These are phyloP conservation scores for Pythium sukuiense DNA, from an alignment of 352 stramenopile species.

Conservation along the genomic window DNA sequence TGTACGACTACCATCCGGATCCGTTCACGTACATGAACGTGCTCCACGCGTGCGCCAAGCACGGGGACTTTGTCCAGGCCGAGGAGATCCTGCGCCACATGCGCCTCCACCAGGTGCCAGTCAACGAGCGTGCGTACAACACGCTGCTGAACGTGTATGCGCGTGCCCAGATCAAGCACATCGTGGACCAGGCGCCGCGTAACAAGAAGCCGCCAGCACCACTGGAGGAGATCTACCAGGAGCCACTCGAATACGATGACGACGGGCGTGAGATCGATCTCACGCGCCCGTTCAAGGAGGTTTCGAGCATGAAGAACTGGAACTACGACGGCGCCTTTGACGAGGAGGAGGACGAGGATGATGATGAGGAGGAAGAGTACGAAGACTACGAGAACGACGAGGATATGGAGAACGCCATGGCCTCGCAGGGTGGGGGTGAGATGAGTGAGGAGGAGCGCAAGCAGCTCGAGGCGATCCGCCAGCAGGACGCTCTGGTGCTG, in stretches of 20 bases:
- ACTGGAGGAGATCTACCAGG: constrained; percentile 61
- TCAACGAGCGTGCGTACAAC: constrained; percentile 68
- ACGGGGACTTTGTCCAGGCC: constrained; percentile 71
- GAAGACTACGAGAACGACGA: constrained; percentile 47
- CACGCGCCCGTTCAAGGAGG: constrained; percentile 64
- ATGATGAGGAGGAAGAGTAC: constrained; percentile 26
- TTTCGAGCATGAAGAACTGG: constrained; percentile 54
- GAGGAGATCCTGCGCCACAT: constrained; percentile 79
- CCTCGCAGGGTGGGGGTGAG: constrained; percentile 25
- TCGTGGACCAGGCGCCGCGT: constrained; percentile 66
- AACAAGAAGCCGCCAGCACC: constrained; percentile 42
- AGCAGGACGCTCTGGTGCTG: constrained; percentile 30
- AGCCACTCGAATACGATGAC: constrained; percentile 72
- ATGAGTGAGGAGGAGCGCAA: constrained; percentile 37
- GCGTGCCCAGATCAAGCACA: constrained; percentile 62
- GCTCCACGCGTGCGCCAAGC: constrained; percentile 73
- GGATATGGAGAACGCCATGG: constrained; percentile 23
- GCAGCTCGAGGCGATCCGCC: constrained; percentile 39
- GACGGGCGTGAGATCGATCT: constrained; percentile 71
- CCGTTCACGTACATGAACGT: constrained; percentile 80
- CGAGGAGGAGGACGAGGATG: constrained; percentile 46
- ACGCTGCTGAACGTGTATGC: constrained; percentile 82
- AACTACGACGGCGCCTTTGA: constrained; percentile 70
- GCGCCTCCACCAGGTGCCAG: constrained; percentile 62
- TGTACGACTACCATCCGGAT: constrained; percentile 82